phyloP scores from a whole-genome alignment of 345 rosid species.

The Salix exigua region DNA sequence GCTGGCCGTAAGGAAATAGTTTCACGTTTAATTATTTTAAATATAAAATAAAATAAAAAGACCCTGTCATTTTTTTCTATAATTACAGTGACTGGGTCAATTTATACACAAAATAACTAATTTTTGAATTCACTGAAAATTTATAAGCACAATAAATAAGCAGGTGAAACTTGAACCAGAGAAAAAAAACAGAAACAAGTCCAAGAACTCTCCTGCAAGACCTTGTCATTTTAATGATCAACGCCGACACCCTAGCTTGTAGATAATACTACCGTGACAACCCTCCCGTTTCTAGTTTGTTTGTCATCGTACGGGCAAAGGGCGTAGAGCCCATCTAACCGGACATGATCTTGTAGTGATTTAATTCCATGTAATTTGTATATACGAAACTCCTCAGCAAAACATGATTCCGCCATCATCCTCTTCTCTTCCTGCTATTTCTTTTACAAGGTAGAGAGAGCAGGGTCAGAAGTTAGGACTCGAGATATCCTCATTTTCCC shows the following conservation, averaged over 20 bases:
- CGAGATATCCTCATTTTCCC: background rate
- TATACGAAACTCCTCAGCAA: background rate
- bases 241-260: background rate
- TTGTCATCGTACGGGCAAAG: slow-evolving; percentile 33
- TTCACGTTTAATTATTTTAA: background rate
- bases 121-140: accelerated
- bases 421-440: background rate
- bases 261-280: background rate
- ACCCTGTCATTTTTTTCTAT: slow-evolving; percentile 6
- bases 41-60: background rate
- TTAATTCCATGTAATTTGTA: background rate
- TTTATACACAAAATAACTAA: no score
- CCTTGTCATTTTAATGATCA: slow-evolving; percentile 12
- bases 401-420: background rate
- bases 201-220: background rate
- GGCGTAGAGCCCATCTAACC: slow-evolving; percentile 22
- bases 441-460: background rate
- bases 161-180: no score
- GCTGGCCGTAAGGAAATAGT: slow-evolving; percentile 36
- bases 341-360: slow-evolving; percentile 21
- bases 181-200: no score
- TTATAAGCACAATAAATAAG: accelerated
- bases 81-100: accelerated
- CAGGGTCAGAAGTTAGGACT: background rate
- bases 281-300: slow-evolving; percentile 8